Base-by-base conservation (phyloP, 257 asterid genomes). In the Knoxia roxburghii region DNA sequence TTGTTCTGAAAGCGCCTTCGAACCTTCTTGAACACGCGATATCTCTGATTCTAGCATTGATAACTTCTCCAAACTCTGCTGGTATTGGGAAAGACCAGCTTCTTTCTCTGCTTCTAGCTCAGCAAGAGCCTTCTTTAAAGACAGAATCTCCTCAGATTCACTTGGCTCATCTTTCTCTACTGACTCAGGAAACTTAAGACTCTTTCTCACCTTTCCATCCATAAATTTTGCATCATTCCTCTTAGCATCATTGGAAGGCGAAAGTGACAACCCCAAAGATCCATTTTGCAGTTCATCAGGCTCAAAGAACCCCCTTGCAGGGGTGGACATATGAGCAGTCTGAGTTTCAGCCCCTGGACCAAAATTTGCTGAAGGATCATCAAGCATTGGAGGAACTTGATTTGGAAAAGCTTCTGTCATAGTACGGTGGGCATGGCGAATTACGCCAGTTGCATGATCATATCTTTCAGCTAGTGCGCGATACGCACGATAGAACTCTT, bases 401-500 rank as follows among this genome's bases (percentile, higher is more conserved):
- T 84, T 86, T 0, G 97, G 97, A 74, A 86, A 88, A 68, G 91
- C 95, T 74, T 90, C 98, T 3, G 95, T 46, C 98, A 94, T 94
- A 15, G 96, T 89, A 57, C 68, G 80, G 71, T 94, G 97, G 70
- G 99, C 98, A 21, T 94, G 99, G 15, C 96, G 87, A 73, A 94
- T 90, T 57, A 91, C 99, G 11, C 96, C 96, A 12, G 99, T 94
- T 48, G 99, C 99, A 39, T 94, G 93, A 77, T 94, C 98, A 68
- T 94, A 94, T 78, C 99, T 83, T 76, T 90, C 98, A 21, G 99
- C 96, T 78, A 94, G 77, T 59, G 98, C 95, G 48, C 99, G 98
- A 76, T 94, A 94, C 35, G 98, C 96, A 59, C 98, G 69, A 49
- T 94, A 94, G 75, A 90, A 90, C 62, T 94, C 98, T 80, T 90